Base-by-base conservation (phyloP, 208 protist species). In the Strigomonas culicis region DNA sequence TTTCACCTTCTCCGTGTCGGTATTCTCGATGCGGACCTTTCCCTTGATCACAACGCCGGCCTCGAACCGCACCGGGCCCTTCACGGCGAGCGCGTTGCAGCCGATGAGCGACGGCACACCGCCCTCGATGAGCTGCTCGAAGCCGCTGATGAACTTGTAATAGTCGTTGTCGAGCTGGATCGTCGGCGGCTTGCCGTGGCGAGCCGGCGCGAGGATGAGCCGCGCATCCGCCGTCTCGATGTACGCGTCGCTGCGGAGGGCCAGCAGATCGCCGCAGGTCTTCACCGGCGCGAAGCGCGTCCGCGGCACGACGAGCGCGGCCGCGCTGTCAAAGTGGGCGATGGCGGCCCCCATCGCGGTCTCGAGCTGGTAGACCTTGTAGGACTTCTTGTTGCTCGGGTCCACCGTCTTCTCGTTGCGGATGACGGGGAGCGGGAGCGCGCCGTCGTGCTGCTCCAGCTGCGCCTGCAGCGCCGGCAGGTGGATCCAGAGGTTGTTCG, bases 401-500 rank as follows among this genome's bases (percentile, higher is more conserved):
- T 94, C 82, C 22, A 94, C 86, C 39, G 85, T 93, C 75, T 94
- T 96, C 25, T 73, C 64, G 58, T 96, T 96, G 28, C 85, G 73
- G 58, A 96, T 93, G 3, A 96, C 79, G 10, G 88, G 82, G 53
- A 96, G 82, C 21, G 76, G 79, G 11, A 96, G 74, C 17, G 73
- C 74, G 57, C 84, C 87, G 27, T 67, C 51, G 56, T 90, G 34
- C 39, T 62, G 22, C 28, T 91, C 75, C 81, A 95, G 89, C 51
- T 74, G 64, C 30, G 59, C 66, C 59, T 96, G 70, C 44, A 99
- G 83, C 34, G 92, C 83, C 11, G 73, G 64, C 22, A 99, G 75
- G 56, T 93, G 79, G 21, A 99, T 68, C 98, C 98, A 99, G 32
- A 99, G 67, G 83, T 99, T 99, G 86, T 99, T 99, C 19, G 98